These are phyloP conservation scores for Paramecium octaurelia DNA, from an alignment of 73 alveolate genomes.

Conservation along the genomic window DNA sequence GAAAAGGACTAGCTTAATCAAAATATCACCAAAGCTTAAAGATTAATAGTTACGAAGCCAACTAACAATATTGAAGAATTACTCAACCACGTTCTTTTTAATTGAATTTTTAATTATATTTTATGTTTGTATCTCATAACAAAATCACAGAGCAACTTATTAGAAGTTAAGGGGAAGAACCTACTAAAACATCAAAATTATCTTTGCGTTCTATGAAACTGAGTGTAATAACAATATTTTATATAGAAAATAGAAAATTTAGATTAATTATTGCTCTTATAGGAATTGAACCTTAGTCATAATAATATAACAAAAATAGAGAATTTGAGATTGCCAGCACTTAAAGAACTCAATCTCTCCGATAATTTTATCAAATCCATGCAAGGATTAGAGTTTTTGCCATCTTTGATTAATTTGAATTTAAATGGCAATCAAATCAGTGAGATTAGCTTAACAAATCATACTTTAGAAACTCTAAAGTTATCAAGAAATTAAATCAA, in stretches of 20 bases:
- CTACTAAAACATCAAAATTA: neutral
- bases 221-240: neutral
- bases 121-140: neutral
- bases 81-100: neutral
- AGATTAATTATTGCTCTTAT: neutral
- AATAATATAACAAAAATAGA: neutral
- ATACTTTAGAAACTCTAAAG: neutral
- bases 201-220: neutral
- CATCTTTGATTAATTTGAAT: neutral
- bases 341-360: neutral
- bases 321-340: neutral
- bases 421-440: neutral
- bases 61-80: neutral
- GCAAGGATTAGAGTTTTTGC: neutral
- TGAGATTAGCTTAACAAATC: neutral
- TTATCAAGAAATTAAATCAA: slow-evolving; percentile 18
- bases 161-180: neutral
- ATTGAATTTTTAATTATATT: neutral
- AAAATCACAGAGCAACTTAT: neutral
- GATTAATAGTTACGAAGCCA: neutral
- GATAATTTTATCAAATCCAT: slow-evolving; percentile 2
- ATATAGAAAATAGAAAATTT: slow-evolving; percentile 14
- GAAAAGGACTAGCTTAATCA: neutral
- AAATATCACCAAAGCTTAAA: neutral
- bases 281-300: slow-evolving; percentile 14